These are phyloP conservation scores for Trichoderma pleuroti DNA, from an alignment of 2,329 filamentous ascomycete genomes.

Conservation along the genomic window DNA sequence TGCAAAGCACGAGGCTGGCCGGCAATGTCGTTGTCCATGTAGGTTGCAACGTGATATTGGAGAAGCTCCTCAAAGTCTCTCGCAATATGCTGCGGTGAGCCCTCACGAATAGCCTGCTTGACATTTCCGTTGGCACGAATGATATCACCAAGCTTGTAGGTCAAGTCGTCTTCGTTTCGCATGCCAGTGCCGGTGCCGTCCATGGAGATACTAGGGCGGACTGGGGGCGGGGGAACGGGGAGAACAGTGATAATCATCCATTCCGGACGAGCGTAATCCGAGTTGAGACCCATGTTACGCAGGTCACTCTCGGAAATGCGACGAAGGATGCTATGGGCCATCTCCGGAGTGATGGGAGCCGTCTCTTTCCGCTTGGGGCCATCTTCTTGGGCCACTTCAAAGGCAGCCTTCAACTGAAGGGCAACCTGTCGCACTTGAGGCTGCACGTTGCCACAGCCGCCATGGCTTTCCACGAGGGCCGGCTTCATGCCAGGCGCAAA, in stretches of 20 bases:
- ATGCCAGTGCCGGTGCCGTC: slow-evolving; percentile 89
- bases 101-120: slow-evolving; percentile 83
- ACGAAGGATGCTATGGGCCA: slow-evolving; percentile 81
- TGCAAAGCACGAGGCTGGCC: slow-evolving; percentile 91
- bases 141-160: slow-evolving; percentile 97
- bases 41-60: slow-evolving; percentile 97
- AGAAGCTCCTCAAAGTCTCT: slow-evolving; percentile 87
- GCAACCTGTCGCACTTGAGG: slow-evolving; percentile 85
- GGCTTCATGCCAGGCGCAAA: slow-evolving; percentile 60
- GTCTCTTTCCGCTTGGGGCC: slow-evolving; percentile 72
- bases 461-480: slow-evolving; percentile 57
- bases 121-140: slow-evolving; percentile 97
- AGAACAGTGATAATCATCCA: slow-evolving; percentile 98
- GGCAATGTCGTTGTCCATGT: slow-evolving; percentile 99
- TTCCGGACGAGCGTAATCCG: slow-evolving; percentile 91
- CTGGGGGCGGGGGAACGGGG: slow-evolving; percentile 90
- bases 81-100: slow-evolving; percentile 85
- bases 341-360: slow-evolving; percentile 74
- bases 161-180: slow-evolving; percentile 97
- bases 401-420: slow-evolving; percentile 72
- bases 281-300: slow-evolving; percentile 83
- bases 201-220: slow-evolving; percentile 94
- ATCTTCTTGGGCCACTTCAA: slow-evolving; percentile 66
- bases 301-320: slow-evolving; percentile 80
- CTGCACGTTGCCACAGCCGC: slow-evolving; percentile 88